Evolutionary conservation across 495 filamentous ascomycete genomes (phyloP).

Genomic region (Podospora tetraspora): DNA sequence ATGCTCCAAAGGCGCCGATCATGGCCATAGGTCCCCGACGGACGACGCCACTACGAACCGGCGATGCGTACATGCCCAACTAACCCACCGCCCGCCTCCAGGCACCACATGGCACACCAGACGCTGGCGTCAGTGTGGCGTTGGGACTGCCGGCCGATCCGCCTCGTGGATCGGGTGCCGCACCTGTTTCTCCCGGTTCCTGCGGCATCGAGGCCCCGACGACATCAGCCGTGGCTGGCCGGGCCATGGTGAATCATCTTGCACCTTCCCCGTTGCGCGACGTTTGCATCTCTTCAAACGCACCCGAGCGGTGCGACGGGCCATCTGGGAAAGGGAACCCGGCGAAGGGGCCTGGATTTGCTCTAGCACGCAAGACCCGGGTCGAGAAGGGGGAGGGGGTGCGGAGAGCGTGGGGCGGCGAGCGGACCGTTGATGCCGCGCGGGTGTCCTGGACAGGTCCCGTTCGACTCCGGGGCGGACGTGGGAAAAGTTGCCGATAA

Average conservation of each 20-base stretch:
- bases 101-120: background rate
- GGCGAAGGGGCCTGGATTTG: background rate
- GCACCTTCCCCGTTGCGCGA: background rate
- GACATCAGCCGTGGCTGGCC: slow-evolving; percentile 5
- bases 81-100: background rate
- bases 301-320: background rate
- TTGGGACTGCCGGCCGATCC: background rate
- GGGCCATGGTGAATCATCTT: slow-evolving; percentile 4
- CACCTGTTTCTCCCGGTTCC: background rate
- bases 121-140: background rate
- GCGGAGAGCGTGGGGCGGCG: background rate
- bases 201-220: background rate
- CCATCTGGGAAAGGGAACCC: background rate
- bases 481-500: background rate
- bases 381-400: background rate
- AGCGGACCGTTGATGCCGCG: background rate
- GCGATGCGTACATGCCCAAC: background rate
- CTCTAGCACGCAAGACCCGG: background rate
- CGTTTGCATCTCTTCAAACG: background rate
- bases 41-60: background rate
- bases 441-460: background rate
- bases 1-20: background rate
- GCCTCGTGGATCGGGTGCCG: background rate
- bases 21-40: background rate
- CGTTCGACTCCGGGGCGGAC: background rate